Evolutionary conservation across 352 stramenopile genomes (phyloP), one percentile per base, ranked within the genome.

Genomic region (Pythium dissotocum): DNA sequence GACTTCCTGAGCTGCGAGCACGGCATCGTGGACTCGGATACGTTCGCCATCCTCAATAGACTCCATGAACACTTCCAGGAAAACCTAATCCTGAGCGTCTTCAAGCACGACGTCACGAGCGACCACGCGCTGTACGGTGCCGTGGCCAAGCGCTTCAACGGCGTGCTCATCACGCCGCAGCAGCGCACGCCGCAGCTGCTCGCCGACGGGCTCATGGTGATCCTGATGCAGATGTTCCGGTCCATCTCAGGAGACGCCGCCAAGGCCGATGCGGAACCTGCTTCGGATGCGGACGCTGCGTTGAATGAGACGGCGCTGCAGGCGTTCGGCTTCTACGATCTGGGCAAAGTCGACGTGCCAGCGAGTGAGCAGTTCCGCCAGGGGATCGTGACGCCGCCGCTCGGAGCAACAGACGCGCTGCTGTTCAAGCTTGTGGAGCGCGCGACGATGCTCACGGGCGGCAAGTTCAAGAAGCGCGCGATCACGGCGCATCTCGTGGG

Each of bases 21-120:
- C 67, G 66, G 62, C 4, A 78, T 89, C 54, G 49, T 71, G 4
- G 65, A 91, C 73, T 67, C 77, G 6, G 80, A 89, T 55, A 75
- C 88, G 51, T 87, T 91, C 58, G 71, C 76, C 26, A 65, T 90
- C 24, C 69, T 90, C 12, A 63, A 71, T 14, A 68, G 76, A 33
- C 69, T 89, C 2, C 59, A 82, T n/a, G 63, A 71, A 4, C 79
- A 89, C 58, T 89, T 89, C 36, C 71, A 79, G 10, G 68, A 75
- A 2, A 80, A 77, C 26, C 76, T 91, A 33, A 80, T 90, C 28
- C 71, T 89, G 0, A 90, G 77, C 32, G 54, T 88, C n/a, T 51
- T 91, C 72, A 89, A 91, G 69, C 88, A 87, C 74, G 87, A 87
- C 74, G 26, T 58, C 75, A 75, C 64, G 21, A 78, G 63, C 32